A percentile compares a stretch with the other conserved stretches of the same genome.
phyloP scores from a whole-genome alignment of 257 asterid genomes.

The Hygrophila difformis region DNA sequence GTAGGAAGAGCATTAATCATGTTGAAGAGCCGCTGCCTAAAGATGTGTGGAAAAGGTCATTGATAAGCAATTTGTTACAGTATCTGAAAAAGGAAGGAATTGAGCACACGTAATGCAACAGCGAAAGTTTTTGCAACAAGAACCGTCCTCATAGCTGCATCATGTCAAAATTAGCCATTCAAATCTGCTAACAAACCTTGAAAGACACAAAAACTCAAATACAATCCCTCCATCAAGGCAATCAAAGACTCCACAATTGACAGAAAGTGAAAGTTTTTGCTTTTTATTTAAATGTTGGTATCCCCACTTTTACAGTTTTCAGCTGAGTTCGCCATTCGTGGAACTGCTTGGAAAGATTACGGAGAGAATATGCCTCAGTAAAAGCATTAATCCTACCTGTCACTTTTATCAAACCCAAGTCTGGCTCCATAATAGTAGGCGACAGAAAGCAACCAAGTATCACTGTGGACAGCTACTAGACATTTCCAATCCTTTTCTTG shows the following conservation, averaged over 20 bases:
- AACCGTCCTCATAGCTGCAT: too few relatives aligned
- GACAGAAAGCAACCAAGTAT: constrained; percentile 55
- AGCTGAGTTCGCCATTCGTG: background rate
- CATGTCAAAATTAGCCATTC: too few relatives aligned
- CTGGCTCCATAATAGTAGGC: constrained; percentile 53
- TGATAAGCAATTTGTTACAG: background rate
- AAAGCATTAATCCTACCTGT: constrained; percentile 28
- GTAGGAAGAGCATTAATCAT: constrained; percentile 77
- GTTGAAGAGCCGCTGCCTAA: constrained; percentile 72
- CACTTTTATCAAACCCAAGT: constrained; percentile 49
- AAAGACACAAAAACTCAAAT: too few relatives aligned
- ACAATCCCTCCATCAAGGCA: too few relatives aligned
- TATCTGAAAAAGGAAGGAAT: background rate
- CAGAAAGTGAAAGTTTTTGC: too few relatives aligned
- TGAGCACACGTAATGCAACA: too few relatives aligned
- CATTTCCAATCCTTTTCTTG: constrained; percentile 50
- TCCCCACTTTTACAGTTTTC: background rate
- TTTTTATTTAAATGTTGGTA: background rate
- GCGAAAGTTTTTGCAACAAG: too few relatives aligned
- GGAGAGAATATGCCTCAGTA: constrained; percentile 1
- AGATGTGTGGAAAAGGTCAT: constrained; percentile 2
- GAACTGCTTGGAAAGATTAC: background rate
- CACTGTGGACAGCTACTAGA: constrained; percentile 62
- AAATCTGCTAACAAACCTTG: too few relatives aligned
- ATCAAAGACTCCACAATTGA: too few relatives aligned